Evolutionary conservation across 495 filamentous ascomycete genomes (phyloP), one percentile per base, ranked within the genome.

Genomic region (Schizothecium vesticola): DNA sequence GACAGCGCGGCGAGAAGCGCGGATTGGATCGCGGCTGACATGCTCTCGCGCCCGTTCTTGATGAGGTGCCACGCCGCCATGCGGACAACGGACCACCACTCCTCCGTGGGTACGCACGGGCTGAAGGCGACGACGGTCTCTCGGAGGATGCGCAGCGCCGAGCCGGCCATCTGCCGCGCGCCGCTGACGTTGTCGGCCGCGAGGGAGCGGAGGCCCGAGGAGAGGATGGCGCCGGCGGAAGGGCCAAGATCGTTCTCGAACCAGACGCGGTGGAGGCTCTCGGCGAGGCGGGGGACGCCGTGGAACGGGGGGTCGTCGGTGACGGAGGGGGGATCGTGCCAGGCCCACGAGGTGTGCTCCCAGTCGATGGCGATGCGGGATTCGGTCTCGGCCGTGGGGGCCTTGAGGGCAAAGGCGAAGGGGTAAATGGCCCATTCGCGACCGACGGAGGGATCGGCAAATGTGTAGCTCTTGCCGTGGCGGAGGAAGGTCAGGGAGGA

Each of bases 391-490:
- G 75, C 65, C 19, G 73, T 61, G 33, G 65, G 23, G 1, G 73
- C 68, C 56, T 83, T 85, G 12, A 90, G 79, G 9, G 77, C 78
- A 69, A 87, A 91, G 1, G 81, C 81, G 69, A 90, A 90, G 3
- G 89, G 87, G 62, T 87, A 80, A 56, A 91, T 79, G 8, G 80
- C 90, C 89, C 88, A 91, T 72, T 84, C 75, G 6, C 86, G 84
- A 12, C 79, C 73, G 13, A 89, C 71, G 10, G 79, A 77, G 3
- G 73, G 56, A 68, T 91, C 89, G 16, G 66, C 67, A 68, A 91
- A 89, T 10, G 81, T 76, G 72, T 84, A 91, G 24, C 83, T 80
- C 61, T 88, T 86, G 19, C 89, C 89, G 4, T 81, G 79, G 36
- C 87, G 82, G 68, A 86, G 81, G 21, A 87, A 78, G 1, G 75